These are phyloP conservation scores for Thelonectria olida DNA, from an alignment of 2,329 filamentous ascomycete species.

Conservation along the genomic window DNA sequence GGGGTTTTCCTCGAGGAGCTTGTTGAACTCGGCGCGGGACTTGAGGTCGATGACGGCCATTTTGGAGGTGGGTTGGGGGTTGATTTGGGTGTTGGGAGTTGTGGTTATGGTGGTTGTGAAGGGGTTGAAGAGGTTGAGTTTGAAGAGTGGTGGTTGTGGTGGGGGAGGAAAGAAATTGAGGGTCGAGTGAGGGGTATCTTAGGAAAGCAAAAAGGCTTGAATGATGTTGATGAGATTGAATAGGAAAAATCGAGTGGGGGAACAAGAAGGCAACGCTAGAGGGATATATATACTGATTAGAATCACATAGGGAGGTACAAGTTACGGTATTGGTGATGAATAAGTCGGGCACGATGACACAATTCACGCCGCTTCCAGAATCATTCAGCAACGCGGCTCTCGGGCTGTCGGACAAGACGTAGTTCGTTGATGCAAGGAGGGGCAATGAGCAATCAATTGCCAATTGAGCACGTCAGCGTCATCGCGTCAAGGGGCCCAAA, in stretches of 20 bases:
- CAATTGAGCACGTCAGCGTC: background rate
- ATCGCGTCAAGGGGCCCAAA: background rate
- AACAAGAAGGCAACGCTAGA: background rate
- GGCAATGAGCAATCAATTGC: background rate
- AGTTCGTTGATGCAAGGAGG: too few relatives aligned
- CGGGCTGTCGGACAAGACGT: slow-evolving; percentile 18
- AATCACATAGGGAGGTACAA: too few relatives aligned
- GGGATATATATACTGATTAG: slow-evolving; percentile 13
- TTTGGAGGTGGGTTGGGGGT: slow-evolving; percentile 20
- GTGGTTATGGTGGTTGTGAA: slow-evolving; percentile 22
- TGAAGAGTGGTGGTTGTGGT: background rate
- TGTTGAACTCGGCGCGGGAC: slow-evolving; percentile 56
- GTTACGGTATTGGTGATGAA: slow-evolving; percentile 24
- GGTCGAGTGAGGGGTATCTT: background rate
- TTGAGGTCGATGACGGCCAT: slow-evolving; percentile 52
- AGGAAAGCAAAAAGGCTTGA: background rate
- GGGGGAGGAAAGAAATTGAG: background rate
- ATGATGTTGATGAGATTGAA: background rate
- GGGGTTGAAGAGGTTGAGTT: slow-evolving; percentile 23
- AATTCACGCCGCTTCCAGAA: slow-evolving; percentile 17
- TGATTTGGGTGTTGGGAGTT: slow-evolving; percentile 6
- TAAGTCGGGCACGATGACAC: slow-evolving; percentile 35
- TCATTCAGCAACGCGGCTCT: slow-evolving; percentile 4
- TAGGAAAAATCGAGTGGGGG: background rate
- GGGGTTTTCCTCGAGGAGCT: slow-evolving; percentile 56